A percentile compares a stretch with the other conserved stretches of the same genome.
phyloP scores from a whole-genome alignment of 164 flowering plant genomes.

The Nymphaea thermarum region DNA sequence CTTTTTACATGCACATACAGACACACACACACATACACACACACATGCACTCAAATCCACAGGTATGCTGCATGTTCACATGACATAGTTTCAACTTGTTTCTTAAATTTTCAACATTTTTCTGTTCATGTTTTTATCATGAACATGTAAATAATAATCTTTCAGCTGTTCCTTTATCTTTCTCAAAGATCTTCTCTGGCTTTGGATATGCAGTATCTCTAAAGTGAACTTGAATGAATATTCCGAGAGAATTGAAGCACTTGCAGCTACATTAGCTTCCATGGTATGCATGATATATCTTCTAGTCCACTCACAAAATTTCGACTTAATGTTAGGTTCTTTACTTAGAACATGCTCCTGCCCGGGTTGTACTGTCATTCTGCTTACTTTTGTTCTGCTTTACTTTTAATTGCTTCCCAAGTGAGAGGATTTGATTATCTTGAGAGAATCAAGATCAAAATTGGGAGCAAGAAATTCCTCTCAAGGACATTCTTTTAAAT shows the following conservation, averaged over 20 bases:
- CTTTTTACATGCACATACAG: no score
- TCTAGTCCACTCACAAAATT: neutral
- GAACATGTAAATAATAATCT: no score
- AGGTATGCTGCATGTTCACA: no score
- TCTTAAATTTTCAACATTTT: no score
- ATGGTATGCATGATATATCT: slow-evolving; percentile 24
- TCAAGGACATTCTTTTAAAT: no score
- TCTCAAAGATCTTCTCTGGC: neutral
- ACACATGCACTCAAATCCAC: no score
- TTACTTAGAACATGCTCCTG: no score
- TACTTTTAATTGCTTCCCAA: neutral
- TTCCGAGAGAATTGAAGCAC: slow-evolving; percentile 82
- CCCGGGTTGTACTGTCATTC: neutral
- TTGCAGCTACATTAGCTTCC: slow-evolving; percentile 54
- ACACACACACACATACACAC: no score
- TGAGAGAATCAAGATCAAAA: neutral
- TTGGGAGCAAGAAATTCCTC: neutral
- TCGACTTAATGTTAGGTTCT: no score
- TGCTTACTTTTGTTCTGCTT: neutral
- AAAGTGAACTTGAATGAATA: slow-evolving; percentile 68
- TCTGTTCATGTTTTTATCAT: no score
- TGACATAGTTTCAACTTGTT: no score
- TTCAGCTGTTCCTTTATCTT: neutral
- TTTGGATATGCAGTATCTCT: slow-evolving; percentile 39
- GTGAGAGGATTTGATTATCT: neutral